These are phyloP conservation scores for Aquanectria penicillioides DNA, from an alignment of 2,329 filamentous ascomycete genomes.

Conservation along the genomic window DNA sequence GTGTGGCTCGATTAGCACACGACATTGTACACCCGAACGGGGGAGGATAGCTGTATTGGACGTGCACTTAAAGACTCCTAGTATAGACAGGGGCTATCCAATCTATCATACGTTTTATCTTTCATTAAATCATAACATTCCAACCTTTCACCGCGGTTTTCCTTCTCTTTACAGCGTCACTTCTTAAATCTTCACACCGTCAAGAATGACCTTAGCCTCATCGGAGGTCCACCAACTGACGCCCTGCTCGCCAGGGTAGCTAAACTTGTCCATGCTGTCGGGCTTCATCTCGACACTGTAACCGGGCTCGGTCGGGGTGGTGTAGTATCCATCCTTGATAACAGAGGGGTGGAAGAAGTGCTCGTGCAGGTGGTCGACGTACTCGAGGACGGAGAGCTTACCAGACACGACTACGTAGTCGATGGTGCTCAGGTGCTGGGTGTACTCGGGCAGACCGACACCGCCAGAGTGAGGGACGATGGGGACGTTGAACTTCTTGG, in stretches of 20 bases:
- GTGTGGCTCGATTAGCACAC: no score
- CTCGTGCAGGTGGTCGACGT: slow-evolving; percentile 93
- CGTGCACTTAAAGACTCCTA: slow-evolving; percentile 3
- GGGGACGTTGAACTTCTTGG: slow-evolving; percentile 80
- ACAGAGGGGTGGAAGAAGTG: slow-evolving; percentile 86
- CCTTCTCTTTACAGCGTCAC: neutral
- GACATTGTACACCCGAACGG: no score
- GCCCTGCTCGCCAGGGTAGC: slow-evolving; percentile 79
- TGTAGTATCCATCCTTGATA: slow-evolving; percentile 87
- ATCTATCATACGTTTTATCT: slow-evolving; percentile 8
- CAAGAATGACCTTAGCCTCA: slow-evolving; percentile 79
- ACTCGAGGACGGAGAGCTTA: slow-evolving; percentile 85
- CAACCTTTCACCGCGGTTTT: no score
- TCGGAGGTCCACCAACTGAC: slow-evolving; percentile 89
- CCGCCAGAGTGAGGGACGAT: slow-evolving; percentile 91
- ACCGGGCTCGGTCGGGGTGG: slow-evolving; percentile 82
- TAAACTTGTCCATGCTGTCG: slow-evolving; percentile 83
- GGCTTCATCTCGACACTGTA: slow-evolving; percentile 96
- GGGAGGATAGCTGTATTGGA: neutral
- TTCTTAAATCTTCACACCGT: slow-evolving; percentile 64
- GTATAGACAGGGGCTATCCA: slow-evolving; percentile 2
- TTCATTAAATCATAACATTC: slow-evolving; percentile 20
- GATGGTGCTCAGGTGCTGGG: slow-evolving; percentile 90
- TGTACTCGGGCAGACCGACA: slow-evolving; percentile 92
- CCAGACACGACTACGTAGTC: slow-evolving; percentile 90